Base-by-base conservation (phyloP, 1,284 basidiomycete genomes). In the Cutaneotrichosporon cavernicola region DNA sequence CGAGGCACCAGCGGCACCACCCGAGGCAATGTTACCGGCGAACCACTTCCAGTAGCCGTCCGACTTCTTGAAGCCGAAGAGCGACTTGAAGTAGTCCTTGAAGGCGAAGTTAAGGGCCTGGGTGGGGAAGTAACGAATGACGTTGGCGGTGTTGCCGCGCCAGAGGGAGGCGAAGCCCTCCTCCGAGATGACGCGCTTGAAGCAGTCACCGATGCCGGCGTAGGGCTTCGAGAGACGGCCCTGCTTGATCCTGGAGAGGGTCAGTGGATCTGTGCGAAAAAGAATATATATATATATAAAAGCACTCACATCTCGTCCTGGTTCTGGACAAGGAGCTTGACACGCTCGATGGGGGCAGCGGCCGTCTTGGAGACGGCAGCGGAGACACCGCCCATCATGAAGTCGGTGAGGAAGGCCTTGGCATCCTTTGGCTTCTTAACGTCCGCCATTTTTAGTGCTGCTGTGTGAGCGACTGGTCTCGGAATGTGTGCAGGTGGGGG, bases 271-370 rank as follows among this genome's bases (percentile, higher is more conserved):
- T 58, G 64, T 22, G 5, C 31, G 31, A 46, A 5, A 5, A 8
- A 6, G 0, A 18, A 30, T n/a, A n/a, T n/a, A 11, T 1, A 9
- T 34, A 13, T 26, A 49, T 46, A 51, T 58, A 58, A 61, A 53
- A 59, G 26, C 2, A 73, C 79, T 73, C 68, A 80, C 80, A 81
- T 80, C 73, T 81, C 80, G 73, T 83, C 85, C 81, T 97, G 94
- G 85, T 97, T 97, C 84, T 97, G 94, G 73, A 97, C 91, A 80
- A 97, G 85, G 78, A 97, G 88, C 89, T 85, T 98, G 84, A 98
- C 95, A 82, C 95, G 93, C 88, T 98, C 95, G 79, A 98, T 97
- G 84, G 96, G 95, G 69, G 95, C 95, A 76, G 95, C 95, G 73
- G 90, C 91, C 70, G 95, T 97, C 88, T 98, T 98, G 65, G 95